phyloP scores from a whole-genome alignment of 2,329 filamentous ascomycete species.

The Alternaria rosae region DNA sequence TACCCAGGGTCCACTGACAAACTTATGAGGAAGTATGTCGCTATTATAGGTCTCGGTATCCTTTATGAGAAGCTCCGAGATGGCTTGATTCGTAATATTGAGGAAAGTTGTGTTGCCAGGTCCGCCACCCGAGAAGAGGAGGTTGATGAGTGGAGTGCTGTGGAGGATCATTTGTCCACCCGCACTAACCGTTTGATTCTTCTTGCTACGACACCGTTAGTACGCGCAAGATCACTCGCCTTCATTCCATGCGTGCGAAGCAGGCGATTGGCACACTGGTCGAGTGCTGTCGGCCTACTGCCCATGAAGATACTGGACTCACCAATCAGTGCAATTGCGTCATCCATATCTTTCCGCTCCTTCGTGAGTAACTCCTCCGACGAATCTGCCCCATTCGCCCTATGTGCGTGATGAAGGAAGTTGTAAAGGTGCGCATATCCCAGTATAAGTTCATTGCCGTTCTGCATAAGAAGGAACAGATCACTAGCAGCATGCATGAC shows the following conservation, averaged over 20 bases:
- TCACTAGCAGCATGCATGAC: neutral
- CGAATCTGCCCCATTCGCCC: rapidly evolving
- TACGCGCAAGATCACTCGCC: neutral
- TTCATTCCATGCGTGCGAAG: neutral
- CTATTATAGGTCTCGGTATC: too few relatives aligned
- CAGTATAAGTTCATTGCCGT: neutral
- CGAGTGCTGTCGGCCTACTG: neutral
- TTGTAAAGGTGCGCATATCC: neutral
- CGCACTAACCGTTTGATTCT: rapidly evolving
- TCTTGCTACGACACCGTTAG: neutral
- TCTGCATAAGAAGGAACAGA: neutral
- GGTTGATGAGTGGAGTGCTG: neutral
- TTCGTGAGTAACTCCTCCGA: neutral
- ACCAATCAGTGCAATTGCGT: neutral
- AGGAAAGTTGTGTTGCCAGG: neutral
- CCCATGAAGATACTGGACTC: neutral
- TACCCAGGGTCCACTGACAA: too few relatives aligned
- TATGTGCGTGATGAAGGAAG: neutral
- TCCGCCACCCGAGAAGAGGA: neutral
- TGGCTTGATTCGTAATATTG: neutral
- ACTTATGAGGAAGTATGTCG: too few relatives aligned
- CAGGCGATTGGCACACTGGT: neutral
- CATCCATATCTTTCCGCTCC: neutral
- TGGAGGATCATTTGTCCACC: neutral
- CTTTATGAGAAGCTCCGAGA: neutral